These are phyloP conservation scores for Ascochyta viciae-villosae DNA, from an alignment of 2,329 filamentous ascomycete species.

Conservation along the genomic window DNA sequence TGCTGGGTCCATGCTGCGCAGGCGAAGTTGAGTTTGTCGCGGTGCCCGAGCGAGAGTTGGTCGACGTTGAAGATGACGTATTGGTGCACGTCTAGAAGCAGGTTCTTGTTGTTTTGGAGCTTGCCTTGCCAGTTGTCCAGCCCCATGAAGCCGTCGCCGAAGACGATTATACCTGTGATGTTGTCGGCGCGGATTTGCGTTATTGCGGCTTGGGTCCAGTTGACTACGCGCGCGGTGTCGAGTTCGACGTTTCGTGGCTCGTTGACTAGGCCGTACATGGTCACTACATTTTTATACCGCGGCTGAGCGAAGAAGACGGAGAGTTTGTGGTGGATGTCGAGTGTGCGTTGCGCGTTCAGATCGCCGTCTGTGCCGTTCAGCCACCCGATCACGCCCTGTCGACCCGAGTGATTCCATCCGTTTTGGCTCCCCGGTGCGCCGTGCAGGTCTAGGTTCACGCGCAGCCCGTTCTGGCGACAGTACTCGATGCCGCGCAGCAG, in stretches of 20 bases:
- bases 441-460: conserved; percentile 92
- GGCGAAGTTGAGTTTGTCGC: conserved; percentile 83
- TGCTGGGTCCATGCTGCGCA: conserved; percentile 88
- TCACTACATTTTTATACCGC: conserved; percentile 88
- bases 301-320: conserved; percentile 92
- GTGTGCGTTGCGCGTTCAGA: conserved; percentile 78
- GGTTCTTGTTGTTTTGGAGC: conserved; percentile 71
- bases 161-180: conserved; percentile 74
- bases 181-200: conserved; percentile 78
- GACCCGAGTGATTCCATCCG: conserved; percentile 95
- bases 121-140: conserved; percentile 88
- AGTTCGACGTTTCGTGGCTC: conserved; percentile 85
- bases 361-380: conserved; percentile 86
- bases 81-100: conserved; percentile 96
- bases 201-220: conserved; percentile 81
- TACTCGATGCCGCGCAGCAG: conserved; percentile 92
- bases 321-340: conserved; percentile 86
- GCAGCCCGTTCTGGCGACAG: conserved; percentile 87
- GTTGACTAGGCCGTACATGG: conserved; percentile 93
- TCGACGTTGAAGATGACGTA: conserved; percentile 97
- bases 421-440: conserved; percentile 93
- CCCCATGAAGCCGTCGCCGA: conserved; percentile 95
- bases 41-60: conserved; percentile 82
- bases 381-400: conserved; percentile 82
- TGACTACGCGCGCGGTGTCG: conserved; percentile 68